phyloP scores from a whole-genome alignment of 2,329 filamentous ascomycete species.

The Cladosporium sp. region DNA sequence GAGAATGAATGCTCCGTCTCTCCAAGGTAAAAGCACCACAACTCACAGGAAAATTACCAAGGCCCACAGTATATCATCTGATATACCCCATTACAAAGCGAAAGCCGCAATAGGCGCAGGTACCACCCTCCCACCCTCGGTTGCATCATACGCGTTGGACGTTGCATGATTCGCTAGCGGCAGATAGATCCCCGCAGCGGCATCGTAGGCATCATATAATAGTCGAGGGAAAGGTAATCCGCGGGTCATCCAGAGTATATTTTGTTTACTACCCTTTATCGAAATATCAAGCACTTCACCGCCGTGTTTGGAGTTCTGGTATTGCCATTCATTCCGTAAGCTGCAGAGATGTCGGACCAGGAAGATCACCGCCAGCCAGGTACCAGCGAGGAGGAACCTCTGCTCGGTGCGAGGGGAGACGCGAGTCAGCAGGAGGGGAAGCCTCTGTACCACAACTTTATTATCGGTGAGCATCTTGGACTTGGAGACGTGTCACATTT shows the following conservation, averaged over 20 bases:
- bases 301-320: too few relatives aligned
- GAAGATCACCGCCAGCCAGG: constrained; percentile 35
- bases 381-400: constrained; percentile 59
- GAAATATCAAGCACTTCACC: too few relatives aligned
- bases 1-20: too few relatives aligned
- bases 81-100: constrained; percentile 2
- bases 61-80: neutral
- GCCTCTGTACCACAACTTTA: constrained; percentile 64
- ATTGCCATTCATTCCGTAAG: neutral
- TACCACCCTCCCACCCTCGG: constrained; percentile 3
- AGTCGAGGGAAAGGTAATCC: neutral
- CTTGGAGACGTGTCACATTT: neutral
- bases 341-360: constrained; percentile 47
- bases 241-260: neutral
- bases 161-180: constrained; percentile 11
- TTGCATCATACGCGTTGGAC: constrained; percentile 1
- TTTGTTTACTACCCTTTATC: neutral
- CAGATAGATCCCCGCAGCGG: constrained; percentile 8
- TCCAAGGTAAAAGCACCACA: too few relatives aligned
- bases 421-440: constrained; percentile 63
- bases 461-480: constrained; percentile 61
- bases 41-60: too few relatives aligned
- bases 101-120: constrained; percentile 6
- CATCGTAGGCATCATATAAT: neutral
- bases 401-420: constrained; percentile 68